A percentile compares a stretch with the other conserved stretches of the same genome.
Conservation (phyloP, 192 early-diverging fungal genomes). For the Radiomyces spectabilis region DNA sequence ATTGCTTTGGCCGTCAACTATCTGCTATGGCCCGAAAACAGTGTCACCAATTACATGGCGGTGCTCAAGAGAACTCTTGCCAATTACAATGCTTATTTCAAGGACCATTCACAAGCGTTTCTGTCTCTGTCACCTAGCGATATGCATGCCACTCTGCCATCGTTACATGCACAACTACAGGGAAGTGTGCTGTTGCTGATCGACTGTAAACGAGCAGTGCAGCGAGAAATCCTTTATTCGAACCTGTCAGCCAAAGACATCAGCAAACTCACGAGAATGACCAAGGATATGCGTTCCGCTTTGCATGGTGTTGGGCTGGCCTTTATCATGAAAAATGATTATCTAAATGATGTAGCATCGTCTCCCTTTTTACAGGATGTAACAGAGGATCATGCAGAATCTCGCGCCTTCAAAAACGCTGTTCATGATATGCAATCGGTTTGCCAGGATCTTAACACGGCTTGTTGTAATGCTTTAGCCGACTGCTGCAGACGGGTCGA, state of each 20-base stretch:
- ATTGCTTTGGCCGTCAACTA: slow-evolving; percentile 11
- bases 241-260: slow-evolving; percentile 13
- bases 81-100: slow-evolving; percentile 2
- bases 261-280: slow-evolving; percentile 11
- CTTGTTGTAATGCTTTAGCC: too few species aligned
- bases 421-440: neutral
- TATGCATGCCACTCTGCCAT: neutral
- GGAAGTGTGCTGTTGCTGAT: slow-evolving; percentile 15
- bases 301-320: slow-evolving; percentile 23
- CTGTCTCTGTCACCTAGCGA: neutral
- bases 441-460: too few species aligned
- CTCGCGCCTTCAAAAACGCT: neutral
- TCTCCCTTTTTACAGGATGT: too few species aligned
- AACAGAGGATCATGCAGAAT: too few species aligned
- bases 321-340: slow-evolving; percentile 4
- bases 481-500: too few species aligned
- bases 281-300: slow-evolving; percentile 12
- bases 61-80: slow-evolving; percentile 6
- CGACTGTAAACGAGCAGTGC: slow-evolving; percentile 23
- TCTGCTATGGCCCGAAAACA: slow-evolving; percentile 25
- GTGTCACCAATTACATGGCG: slow-evolving; percentile 13
- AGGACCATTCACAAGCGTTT: slow-evolving; percentile 18
- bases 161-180: slow-evolving; percentile 6
- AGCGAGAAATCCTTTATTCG: slow-evolving; percentile 17
- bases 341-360: neutral